Base-by-base conservation (phyloP, 352 stramenopile species). In the Pythium sp. region DNA sequence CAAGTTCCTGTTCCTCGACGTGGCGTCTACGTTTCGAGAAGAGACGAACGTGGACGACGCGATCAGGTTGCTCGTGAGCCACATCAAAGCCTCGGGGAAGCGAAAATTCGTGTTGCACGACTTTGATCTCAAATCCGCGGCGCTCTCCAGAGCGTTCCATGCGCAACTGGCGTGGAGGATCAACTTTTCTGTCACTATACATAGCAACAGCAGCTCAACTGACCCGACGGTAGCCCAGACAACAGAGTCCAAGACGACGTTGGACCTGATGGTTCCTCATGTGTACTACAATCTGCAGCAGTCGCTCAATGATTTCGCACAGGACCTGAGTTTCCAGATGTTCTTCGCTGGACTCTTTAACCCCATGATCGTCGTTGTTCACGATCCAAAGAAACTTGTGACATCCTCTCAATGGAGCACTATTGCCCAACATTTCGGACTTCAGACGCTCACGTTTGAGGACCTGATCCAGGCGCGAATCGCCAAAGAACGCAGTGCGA, bases 1-100 rank as follows among this genome's bases (percentile, higher is more conserved):
- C 57, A 69, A 71, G 0, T 88, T 80, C 49, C 38, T 75, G 30
- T 60, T 80, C 41, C 38, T 84, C n/a, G 75, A 88, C 20, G 66
- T 77, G 3, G 60, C 55, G 0, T 18, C n/a, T 38, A 65, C 71
- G n/a, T 1, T 78, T 1, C 30, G 62, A n/a, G 53, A 58, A 14
- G 56, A 46, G 24, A 26, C 30, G 18, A 32, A 51, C 8, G 5
- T 73, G 32, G 28, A 68, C 20, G 20, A n/a, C 3, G 61, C 30
- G 0, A 59, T 81, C 20, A 24, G 28, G 1, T 58, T 63, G 24
- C 22, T 81, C 28, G 56, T 70, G 5, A 69, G 54, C 58, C 53
- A 14, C 3, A 36, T 81, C 15, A 77, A 55, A 26, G 60, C 36
- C 3, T 61, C 64, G 38, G 75, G 72, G 8, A 66, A 71, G 20